Evolutionary conservation across 2,329 filamentous ascomycete species (phyloP).

Genomic region (Rhynchosporium secalis): DNA sequence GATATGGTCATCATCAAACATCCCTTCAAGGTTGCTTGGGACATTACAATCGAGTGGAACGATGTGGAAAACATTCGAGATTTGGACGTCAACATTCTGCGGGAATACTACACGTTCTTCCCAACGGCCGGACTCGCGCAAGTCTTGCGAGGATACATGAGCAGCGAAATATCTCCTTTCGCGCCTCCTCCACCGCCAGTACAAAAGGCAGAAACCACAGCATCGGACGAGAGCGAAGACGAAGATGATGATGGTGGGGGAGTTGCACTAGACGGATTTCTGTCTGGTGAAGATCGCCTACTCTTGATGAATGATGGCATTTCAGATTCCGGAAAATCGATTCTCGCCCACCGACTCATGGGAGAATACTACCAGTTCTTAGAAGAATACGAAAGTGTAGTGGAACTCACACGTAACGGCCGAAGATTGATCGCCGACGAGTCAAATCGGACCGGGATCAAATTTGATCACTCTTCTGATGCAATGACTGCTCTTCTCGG

Average conservation of each 20-base stretch:
- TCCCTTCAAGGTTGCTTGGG: slow-evolving; percentile 86
- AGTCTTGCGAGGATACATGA: slow-evolving; percentile 78
- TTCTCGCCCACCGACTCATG: slow-evolving; percentile 80
- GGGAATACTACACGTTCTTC: slow-evolving; percentile 81
- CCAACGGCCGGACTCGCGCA: slow-evolving; percentile 80
- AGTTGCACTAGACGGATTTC: slow-evolving; percentile 53
- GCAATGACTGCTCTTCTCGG: slow-evolving; percentile 75
- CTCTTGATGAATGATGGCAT: slow-evolving; percentile 78
- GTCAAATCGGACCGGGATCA: slow-evolving; percentile 65
- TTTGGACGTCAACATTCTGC: slow-evolving; percentile 75
- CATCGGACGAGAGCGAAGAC: slow-evolving; percentile 52
- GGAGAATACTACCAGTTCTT: slow-evolving; percentile 80
- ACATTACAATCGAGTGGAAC: slow-evolving; percentile 85
- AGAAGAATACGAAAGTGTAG: slow-evolving; percentile 81
- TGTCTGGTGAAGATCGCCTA: slow-evolving; percentile 76
- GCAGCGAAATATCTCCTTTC: slow-evolving; percentile 82
- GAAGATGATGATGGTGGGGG: slow-evolving; percentile 58
- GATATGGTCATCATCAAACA: slow-evolving; percentile 98
- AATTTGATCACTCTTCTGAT: slow-evolving; percentile 69
- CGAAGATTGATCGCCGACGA: slow-evolving; percentile 61
- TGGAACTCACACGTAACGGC: slow-evolving; percentile 77
- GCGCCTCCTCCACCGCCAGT: slow-evolving; percentile 33
- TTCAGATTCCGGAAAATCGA: slow-evolving; percentile 61
- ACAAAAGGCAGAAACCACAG: slow-evolving; percentile 39
- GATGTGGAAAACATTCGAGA: slow-evolving; percentile 73